A percentile compares a stretch with the other conserved stretches of the same genome.
Evolutionary conservation across 345 rosid species (phyloP).

Genomic region (Euphorbia pulcherrima): DNA sequence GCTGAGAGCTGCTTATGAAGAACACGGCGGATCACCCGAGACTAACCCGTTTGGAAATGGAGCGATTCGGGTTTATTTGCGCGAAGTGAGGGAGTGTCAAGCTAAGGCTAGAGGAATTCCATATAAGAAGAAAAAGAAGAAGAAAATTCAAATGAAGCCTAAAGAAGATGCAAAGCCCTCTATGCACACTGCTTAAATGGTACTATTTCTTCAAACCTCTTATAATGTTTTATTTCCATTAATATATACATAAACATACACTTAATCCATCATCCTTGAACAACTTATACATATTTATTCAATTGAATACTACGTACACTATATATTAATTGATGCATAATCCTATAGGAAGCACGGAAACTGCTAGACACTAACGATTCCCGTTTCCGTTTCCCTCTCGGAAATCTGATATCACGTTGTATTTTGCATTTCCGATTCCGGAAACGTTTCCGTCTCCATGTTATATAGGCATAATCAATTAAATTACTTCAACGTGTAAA

Average conservation of each 20-base stretch:
- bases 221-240: neutral
- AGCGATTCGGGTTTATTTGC: conserved; percentile 62
- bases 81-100: conserved; percentile 75
- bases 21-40: conserved; percentile 62
- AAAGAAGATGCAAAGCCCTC: conserved; percentile 30
- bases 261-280: conserved; percentile 2
- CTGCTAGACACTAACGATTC: too few relatives aligned
- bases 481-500: too few relatives aligned
- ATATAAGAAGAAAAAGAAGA: conserved; percentile 75
- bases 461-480: too few relatives aligned
- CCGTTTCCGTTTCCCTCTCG: too few relatives aligned
- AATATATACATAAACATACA: neutral
- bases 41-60: conserved; percentile 75
- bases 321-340: too few relatives aligned
- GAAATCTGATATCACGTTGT: too few relatives aligned
- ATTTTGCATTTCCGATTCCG: too few relatives aligned
- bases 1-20: conserved; percentile 80
- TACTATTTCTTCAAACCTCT: conserved; percentile 14
- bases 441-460: too few relatives aligned
- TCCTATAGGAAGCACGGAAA: too few relatives aligned
- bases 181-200: conserved; percentile 28
- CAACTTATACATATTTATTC: neutral
- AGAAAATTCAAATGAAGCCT: conserved; percentile 42
- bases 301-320: too few relatives aligned
- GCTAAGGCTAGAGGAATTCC: conserved; percentile 82